Evolutionary conservation across 495 filamentous ascomycete genomes (phyloP).

Genomic region (Penicillium waksmanii): DNA sequence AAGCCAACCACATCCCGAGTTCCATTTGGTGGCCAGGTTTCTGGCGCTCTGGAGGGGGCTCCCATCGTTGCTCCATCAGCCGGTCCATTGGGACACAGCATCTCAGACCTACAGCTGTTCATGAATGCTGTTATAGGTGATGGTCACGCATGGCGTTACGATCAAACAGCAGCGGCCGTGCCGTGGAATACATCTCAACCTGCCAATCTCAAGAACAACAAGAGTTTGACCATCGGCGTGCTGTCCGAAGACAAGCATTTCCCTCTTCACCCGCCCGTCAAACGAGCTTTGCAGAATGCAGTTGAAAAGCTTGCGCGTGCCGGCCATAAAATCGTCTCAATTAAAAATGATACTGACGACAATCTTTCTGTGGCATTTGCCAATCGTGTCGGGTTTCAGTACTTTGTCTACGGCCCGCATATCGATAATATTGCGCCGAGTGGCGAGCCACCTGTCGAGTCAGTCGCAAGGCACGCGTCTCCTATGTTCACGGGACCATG

Average conservation of each 20-base stretch:
- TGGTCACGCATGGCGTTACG: conserved; percentile 50
- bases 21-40: conserved; percentile 42
- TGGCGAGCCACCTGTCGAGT: conserved; percentile 33
- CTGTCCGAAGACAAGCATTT: conserved; percentile 54
- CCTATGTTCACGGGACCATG: conserved; percentile 28
- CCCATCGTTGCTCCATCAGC: conserved; percentile 20
- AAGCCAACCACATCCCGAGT: conserved; percentile 60
- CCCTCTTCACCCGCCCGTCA: conserved; percentile 58
- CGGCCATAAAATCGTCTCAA: conserved; percentile 50
- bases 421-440: conserved; percentile 28
- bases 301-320: conserved; percentile 37
- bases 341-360: conserved; percentile 17
- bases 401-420: conserved; percentile 34
- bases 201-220: neutral
- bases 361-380: conserved; percentile 21
- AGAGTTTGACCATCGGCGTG: conserved; percentile 50
- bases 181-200: conserved; percentile 19
- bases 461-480: conserved; percentile 22
- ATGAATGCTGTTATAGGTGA: conserved; percentile 54
- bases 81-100: conserved; percentile 61
- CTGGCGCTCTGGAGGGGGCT: conserved; percentile 17
- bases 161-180: conserved; percentile 16
- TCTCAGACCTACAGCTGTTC: conserved; percentile 60
- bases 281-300: conserved; percentile 47
- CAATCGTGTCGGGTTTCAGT: conserved; percentile 31